A percentile compares a stretch with the other conserved stretches of the same genome.
Conservation (phyloP, 805 yeast genomes). For the Lipomyces chichibuensis region DNA sequence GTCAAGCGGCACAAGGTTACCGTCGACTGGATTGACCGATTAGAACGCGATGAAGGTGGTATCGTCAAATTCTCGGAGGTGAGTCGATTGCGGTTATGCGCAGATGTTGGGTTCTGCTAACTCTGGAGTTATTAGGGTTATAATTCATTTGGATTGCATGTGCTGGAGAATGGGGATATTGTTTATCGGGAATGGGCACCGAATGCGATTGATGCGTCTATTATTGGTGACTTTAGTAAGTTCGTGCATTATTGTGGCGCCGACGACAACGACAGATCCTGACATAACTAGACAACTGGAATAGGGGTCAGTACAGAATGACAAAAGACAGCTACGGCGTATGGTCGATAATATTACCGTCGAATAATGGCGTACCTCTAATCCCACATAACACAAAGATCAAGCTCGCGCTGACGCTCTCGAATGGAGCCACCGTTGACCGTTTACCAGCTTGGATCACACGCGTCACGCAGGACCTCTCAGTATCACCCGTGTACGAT, state of each 20-base stretch:
- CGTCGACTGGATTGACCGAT: conserved; percentile 60
- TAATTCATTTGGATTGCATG: conserved; percentile 74
- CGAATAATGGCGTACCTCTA: conserved; percentile 59
- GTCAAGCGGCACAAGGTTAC: conserved; percentile 69
- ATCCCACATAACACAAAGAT: conserved; percentile 82
- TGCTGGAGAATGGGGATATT: conserved; percentile 56
- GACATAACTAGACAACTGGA: conserved; percentile 61
- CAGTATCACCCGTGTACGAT: conserved; percentile 62
- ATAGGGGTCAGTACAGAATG: conserved; percentile 59
- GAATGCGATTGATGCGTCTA: conserved; percentile 69
- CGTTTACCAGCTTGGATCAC: conserved; percentile 88
- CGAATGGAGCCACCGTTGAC: conserved; percentile 71
- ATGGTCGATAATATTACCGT: conserved; percentile 64
- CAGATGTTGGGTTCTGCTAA: conserved; percentile 10
- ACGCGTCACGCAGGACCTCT: conserved; percentile 69
- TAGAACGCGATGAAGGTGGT: conserved; percentile 65
- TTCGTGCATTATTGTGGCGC: background rate
- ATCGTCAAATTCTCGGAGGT: conserved; percentile 64
- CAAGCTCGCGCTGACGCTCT: conserved; percentile 61
- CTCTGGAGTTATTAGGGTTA: conserved; percentile 56
- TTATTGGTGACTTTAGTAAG: conserved; percentile 85
- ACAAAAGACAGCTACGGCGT: conserved; percentile 67
- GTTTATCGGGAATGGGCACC: conserved; percentile 87
- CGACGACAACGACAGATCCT: background rate
- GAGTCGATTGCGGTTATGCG: background rate